Evolutionary conservation across 306 rosid species (phyloP), one percentile per base, ranked within the genome.

Genomic region (Senna tora): DNA sequence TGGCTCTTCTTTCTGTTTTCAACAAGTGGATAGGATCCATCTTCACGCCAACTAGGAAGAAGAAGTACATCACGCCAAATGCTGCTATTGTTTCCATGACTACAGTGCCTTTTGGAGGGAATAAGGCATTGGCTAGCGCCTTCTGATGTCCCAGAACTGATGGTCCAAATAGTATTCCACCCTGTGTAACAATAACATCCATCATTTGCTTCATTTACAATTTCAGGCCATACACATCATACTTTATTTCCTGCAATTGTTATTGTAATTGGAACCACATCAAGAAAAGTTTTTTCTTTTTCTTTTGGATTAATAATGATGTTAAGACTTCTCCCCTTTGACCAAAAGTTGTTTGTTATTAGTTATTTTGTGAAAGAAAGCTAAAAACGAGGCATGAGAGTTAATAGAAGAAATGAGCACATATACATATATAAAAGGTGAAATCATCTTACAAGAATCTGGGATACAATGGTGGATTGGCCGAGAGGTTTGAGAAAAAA

Each of bases 391-490:
- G n/a, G n/a, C n/a, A n/a, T n/a, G n/a, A n/a, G 84, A 25, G 50
- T 47, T 15, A 3, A 67, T 11, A 30, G 76, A 58, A 6, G 2
- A 60, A 47, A 69, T 0, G 8, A 5, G 9, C 15, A 32, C 21
- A 45, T 25, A 25, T 25, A 1, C n/a, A n/a, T n/a, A n/a, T n/a
- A n/a, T n/a, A n/a, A n/a, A n/a, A 32, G n/a, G 51, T 53, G 20
- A 64, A 83, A 75, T 13, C 91, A 75, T 13, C 91, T 82, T 86
- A 90, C 96, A 55, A 90, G 75, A 57, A 90, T 84, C 14, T 88
- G 89, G 11, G 96, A 73, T n/a, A 90, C 92, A 50, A 88, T 38
- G 22, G 81, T 58, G 75, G 92, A 79, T 68, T 90, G 96, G 43
- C 96, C 94, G 9, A 90, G 30, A 13, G 87, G 90, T 63, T 2